Evolutionary conservation across 805 yeast genomes (phyloP).

Genomic region (Brettanomyces custersianus): DNA sequence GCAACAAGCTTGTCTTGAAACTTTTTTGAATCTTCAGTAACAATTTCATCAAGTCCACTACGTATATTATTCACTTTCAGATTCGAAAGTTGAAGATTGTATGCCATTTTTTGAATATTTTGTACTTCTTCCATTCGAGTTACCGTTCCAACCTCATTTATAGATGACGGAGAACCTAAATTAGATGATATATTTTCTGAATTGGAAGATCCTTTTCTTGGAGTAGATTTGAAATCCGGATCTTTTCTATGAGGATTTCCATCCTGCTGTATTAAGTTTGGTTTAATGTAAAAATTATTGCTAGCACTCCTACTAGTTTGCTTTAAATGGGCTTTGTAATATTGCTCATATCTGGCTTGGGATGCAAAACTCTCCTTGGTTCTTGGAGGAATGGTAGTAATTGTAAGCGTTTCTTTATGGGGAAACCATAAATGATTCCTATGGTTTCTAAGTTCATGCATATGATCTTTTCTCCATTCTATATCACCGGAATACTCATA

Average conservation of each 20-base stretch:
- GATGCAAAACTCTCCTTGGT: constrained; percentile 20
- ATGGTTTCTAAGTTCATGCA: constrained; percentile 40
- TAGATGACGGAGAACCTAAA: too few relatives aligned
- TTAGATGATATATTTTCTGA: too few relatives aligned
- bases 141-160: too few relatives aligned
- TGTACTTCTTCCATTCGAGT: constrained; percentile 9
- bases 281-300: too few relatives aligned
- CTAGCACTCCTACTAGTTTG: too few relatives aligned
- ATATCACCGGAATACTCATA: constrained; percentile 49
- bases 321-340: too few relatives aligned
- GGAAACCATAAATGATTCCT: constrained; percentile 43
- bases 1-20: constrained; percentile 18
- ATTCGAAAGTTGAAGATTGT: constrained; percentile 10
- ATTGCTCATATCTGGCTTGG: constrained; percentile 19
- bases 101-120: constrained; percentile 9
- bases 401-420: neutral
- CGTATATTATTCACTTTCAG: constrained; percentile 12
- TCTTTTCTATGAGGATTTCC: too few relatives aligned
- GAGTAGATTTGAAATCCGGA: too few relatives aligned
- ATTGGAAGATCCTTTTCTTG: too few relatives aligned
- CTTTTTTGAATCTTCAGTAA: constrained; percentile 14
- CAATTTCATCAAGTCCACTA: constrained; percentile 10
- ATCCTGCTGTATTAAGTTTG: too few relatives aligned
- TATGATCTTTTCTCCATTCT: constrained; percentile 48
- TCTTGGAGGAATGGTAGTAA: constrained; percentile 2